Conservation (phyloP, 2,329 filamentous ascomycete species). For the Penicillium sp. region DNA sequence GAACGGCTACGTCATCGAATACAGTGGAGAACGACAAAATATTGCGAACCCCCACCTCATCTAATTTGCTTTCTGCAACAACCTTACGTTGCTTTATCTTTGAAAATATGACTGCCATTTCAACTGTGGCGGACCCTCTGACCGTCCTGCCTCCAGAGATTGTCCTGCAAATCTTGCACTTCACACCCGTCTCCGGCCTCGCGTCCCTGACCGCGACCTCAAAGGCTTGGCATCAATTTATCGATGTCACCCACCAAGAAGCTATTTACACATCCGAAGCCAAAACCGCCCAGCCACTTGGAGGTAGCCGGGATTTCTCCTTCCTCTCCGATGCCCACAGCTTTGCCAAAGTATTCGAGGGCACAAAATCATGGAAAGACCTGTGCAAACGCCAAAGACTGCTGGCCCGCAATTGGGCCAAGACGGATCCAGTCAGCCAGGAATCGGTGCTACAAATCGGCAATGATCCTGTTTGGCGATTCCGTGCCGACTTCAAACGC, state of each 20-base stretch:
- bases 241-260: conserved; percentile 46
- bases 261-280: conserved; percentile 40
- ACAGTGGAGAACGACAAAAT: conserved; percentile 13
- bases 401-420: conserved; percentile 43
- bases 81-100: not conserved
- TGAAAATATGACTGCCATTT: conserved; percentile 20
- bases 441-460: conserved; percentile 46
- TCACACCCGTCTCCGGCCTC: conserved; percentile 36
- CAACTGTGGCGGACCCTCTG: conserved; percentile 28
- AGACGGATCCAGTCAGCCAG: conserved; percentile 33
- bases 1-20: conserved; percentile 4
- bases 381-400: conserved; percentile 45
- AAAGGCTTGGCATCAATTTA: conserved; percentile 44
- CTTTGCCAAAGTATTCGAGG: conserved; percentile 39
- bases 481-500: conserved; percentile 49
- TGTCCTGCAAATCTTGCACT: conserved; percentile 44
- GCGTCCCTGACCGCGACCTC: conserved; percentile 38
- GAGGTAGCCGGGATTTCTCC: conserved; percentile 31
- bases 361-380: conserved; percentile 45
- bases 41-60: not conserved
- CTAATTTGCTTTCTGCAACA: conserved; percentile 6
- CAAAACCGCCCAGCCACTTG: conserved; percentile 32
- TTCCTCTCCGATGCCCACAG: conserved; percentile 28
- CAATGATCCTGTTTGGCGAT: conserved; percentile 47
- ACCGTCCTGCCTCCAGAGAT: conserved; percentile 41